Base-by-base conservation (phyloP, 768 basidiomycete species). In the Boletus rufocinnamomeus region DNA sequence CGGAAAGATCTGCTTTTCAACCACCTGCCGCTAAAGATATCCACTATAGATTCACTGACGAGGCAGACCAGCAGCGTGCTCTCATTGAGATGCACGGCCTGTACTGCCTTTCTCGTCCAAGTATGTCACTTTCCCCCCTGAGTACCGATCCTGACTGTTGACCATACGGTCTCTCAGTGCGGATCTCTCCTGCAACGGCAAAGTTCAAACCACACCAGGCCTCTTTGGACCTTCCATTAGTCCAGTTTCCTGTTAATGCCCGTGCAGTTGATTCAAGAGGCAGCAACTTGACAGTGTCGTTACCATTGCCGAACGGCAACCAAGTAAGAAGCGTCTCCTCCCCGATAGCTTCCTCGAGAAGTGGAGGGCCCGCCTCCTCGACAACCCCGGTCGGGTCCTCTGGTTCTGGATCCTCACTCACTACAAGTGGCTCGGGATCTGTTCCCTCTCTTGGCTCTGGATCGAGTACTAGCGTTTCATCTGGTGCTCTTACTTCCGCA, bases 31-130 rank as follows among this genome's bases (percentile, higher is more conserved):
- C 55, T 63, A 27, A 70, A 53, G 21, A 35, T 25, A 23, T 54
- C 41, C 32, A 19, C 47, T 54, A n/a, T 62, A 92, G 90, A 60
- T 96, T 96, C 72, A 90, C 89, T 5, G 89, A 93, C 58, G 92
- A 95, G 71, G 77, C 83, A 35, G 95, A 97, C 72, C 91, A 93
- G 70, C 88, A 91, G 67, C 87, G 95, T 46, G 93, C 93, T 3
- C 78, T 96, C 57, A 88, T 88, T 56, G 93, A 93, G 76, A 95
- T 93, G 91, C 91, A 92, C 66, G 93, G 93, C 13, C 78, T 94
- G 14, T 94, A 94, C 67, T 93, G 93, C 69, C 81, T 92, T 50
- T 92, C 91, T 38, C 84, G 93, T 58, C 93, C 93, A 48, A 94
- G 92, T 93, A 73, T 62, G 89, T 80, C 23, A 27, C 35, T 48